Evolutionary conservation across 371 early-diverging fungal species (phyloP), one percentile per base, ranked within the genome.

Genomic region (Saksenaea oblongispora): DNA sequence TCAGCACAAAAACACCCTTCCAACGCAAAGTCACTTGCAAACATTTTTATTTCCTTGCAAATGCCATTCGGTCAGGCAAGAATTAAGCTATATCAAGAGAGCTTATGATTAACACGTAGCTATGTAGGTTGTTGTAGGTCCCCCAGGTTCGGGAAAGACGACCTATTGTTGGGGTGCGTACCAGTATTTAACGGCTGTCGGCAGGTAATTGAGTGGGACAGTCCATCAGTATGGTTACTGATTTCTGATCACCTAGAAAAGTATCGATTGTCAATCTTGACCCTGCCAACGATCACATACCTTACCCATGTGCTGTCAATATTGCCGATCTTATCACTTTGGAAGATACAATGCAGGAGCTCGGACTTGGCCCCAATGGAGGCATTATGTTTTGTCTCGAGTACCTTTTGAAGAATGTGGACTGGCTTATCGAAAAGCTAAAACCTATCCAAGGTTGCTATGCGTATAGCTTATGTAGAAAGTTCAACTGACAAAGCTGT

Each of bases 341-440:
- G 3, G 93, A 95, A 34, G 99, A 99, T 60, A 96, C 96, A 0
- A 97, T 99, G 95, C 89, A 95, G 18, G 91, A 95, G 53, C 84
- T 94, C 18, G 84, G 89, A n/a, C 88, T 94, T 24, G 99, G 99
- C 0, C 99, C 99, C 3, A 99, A 99, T 76, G 99, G 99, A 18
- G 99, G 95, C 15, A 91, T 99, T 68, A 91, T 99, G 71, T 95
- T 95, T 73, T 97, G 98, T 76, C 87, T 99, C 72, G 97, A 99
- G 77, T 94, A 87, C 67, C 83, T 98, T 17, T 85, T 89, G 27
- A 91, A 97, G 62, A 98, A 98, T 76, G 83, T 98, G 66, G 95
- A 92, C 57, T 99, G 98, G 94, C 79, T 98, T 1, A 84, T 90
- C 28, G 92, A 96, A 8, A 89, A 92, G 70, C 72, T 95, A 62